Percentiles rank a stretch among this genome's conserved stretches.
phyloP scores from a whole-genome alignment of 2,329 filamentous ascomycete species.

The Phyllosticta citriasiana region DNA sequence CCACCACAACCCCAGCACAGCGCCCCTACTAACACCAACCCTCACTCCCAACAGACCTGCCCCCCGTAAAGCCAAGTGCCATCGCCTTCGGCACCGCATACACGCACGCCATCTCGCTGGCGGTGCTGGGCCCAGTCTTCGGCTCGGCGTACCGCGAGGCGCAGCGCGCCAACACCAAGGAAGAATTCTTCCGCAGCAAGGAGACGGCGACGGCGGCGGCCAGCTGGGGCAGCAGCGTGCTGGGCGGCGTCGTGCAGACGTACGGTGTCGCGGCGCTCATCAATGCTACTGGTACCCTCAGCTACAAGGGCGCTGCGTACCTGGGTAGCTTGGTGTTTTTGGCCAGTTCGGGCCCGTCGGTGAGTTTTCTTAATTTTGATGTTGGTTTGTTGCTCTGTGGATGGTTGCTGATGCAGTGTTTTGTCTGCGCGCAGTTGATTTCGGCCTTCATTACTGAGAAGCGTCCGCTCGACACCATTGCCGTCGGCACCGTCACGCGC shows the following conservation, averaged over 20 bases:
- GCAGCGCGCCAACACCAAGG: slow-evolving; percentile 83
- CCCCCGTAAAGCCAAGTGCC: slow-evolving; percentile 91
- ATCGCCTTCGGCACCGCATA: slow-evolving; percentile 94
- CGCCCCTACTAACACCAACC: not conserved
- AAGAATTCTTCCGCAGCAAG: slow-evolving; percentile 91
- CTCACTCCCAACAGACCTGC: slow-evolving; percentile 44
- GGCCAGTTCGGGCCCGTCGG: slow-evolving; percentile 76
- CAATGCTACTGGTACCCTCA: slow-evolving; percentile 90
- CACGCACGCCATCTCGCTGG: slow-evolving; percentile 84
- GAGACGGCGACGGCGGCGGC: slow-evolving; percentile 81
- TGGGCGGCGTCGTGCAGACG: slow-evolving; percentile 79
- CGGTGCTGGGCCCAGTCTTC: slow-evolving; percentile 79
- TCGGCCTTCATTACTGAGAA: slow-evolving; percentile 83
- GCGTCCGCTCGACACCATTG: slow-evolving; percentile 81
- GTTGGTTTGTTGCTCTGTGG: not conserved
- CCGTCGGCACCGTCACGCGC: slow-evolving; percentile 73
- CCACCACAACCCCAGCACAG: not conserved
- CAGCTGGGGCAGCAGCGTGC: slow-evolving; percentile 80
- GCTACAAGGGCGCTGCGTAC: slow-evolving; percentile 96
- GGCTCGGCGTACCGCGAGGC: slow-evolving; percentile 91
- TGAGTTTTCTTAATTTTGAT: slow-evolving; percentile 41
- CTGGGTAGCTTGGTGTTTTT: slow-evolving; percentile 85
- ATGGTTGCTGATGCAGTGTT: slow-evolving; percentile 15
- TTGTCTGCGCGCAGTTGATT: slow-evolving; percentile 53
- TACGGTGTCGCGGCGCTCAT: slow-evolving; percentile 77